A percentile compares a stretch with the other conserved stretches of the same genome.
Conservation (phyloP, 2,329 filamentous ascomycete species). For the Albophoma yamanashiensis region DNA sequence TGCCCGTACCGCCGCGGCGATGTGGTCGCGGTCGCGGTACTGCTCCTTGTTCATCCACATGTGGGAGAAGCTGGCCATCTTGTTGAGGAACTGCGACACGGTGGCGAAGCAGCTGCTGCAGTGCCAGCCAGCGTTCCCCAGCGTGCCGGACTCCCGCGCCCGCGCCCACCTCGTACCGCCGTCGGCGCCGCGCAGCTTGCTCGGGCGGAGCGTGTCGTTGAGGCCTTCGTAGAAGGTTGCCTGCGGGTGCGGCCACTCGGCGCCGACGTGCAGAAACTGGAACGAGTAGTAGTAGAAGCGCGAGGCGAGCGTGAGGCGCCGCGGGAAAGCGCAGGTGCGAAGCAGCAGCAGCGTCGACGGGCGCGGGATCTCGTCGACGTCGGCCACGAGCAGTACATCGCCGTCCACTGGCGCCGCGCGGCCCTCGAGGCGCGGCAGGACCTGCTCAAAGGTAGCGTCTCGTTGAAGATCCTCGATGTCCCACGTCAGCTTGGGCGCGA, state of each 20-base stretch:
- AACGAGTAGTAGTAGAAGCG: slow-evolving; percentile 49
- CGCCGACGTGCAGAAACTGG: slow-evolving; percentile 32
- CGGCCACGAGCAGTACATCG: slow-evolving; percentile 49
- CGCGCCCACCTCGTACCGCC: slow-evolving; percentile 26
- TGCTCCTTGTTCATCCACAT: slow-evolving; percentile 36
- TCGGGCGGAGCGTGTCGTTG: slow-evolving; percentile 36
- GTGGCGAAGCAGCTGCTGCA: slow-evolving; percentile 52
- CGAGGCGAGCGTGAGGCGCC: slow-evolving; percentile 38
- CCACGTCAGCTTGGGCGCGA: slow-evolving; percentile 30
- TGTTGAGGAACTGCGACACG: slow-evolving; percentile 41
- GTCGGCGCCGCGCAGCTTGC: slow-evolving; percentile 39
- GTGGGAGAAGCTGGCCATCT: slow-evolving; percentile 48
- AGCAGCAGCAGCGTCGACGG: slow-evolving; percentile 37
- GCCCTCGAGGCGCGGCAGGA: slow-evolving; percentile 36
- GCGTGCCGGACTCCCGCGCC: slow-evolving; percentile 28
- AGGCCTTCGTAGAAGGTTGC: slow-evolving; percentile 38
- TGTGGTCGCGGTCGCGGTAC: slow-evolving; percentile 35
- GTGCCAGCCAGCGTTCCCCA: slow-evolving; percentile 47
- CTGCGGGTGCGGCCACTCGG: slow-evolving; percentile 46
- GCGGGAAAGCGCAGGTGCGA: slow-evolving; percentile 40
- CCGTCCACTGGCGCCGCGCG: slow-evolving; percentile 29
- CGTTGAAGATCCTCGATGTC: slow-evolving; percentile 41
- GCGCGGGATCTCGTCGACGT: slow-evolving; percentile 51
- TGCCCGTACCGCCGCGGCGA: slow-evolving; percentile 39
- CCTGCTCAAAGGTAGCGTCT: slow-evolving; percentile 47